Evolutionary conservation across 345 rosid genomes (phyloP).

Genomic region (Gossypium arboreum): DNA sequence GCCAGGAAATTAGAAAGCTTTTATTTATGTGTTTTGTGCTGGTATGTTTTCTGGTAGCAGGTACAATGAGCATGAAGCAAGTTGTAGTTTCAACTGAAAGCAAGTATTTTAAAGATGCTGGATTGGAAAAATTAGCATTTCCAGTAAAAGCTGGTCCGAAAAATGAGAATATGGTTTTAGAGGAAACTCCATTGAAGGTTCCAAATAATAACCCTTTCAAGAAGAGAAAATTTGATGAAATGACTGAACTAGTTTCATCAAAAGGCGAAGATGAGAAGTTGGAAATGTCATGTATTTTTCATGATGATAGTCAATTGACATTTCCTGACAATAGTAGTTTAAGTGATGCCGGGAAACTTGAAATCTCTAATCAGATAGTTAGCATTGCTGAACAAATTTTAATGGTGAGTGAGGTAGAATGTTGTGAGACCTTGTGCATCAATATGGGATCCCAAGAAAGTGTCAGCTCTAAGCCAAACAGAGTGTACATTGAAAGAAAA

Average conservation of each 20-base stretch:
- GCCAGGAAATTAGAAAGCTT: neutral
- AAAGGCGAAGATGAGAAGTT: slow-evolving; percentile 21
- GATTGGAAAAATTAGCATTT: slow-evolving; percentile 41
- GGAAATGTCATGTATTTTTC: slow-evolving; percentile 22
- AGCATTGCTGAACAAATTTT: slow-evolving; percentile 28
- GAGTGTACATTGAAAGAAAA: slow-evolving; percentile 23
- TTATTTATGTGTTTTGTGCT: neutral
- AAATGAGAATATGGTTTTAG: slow-evolving; percentile 11
- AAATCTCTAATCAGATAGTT: slow-evolving; percentile 19
- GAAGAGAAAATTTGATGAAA: slow-evolving; percentile 35
- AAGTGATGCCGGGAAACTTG: slow-evolving; percentile 23
- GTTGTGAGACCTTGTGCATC: slow-evolving; percentile 12
- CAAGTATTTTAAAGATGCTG: slow-evolving; percentile 34
- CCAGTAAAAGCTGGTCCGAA: slow-evolving; percentile 21
- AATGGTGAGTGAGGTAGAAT: slow-evolving; percentile 32
- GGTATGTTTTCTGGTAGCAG: slow-evolving; percentile 19
- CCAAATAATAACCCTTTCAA: slow-evolving; percentile 63
- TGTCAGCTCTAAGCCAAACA: slow-evolving; percentile 45
- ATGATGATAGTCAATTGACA: slow-evolving; percentile 13
- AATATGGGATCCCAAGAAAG: slow-evolving; percentile 43
- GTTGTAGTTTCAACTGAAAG: slow-evolving; percentile 29
- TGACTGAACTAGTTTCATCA: slow-evolving; percentile 23
- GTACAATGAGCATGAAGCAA: slow-evolving; percentile 19
- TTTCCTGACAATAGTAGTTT: slow-evolving; percentile 3
- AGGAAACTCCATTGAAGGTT: slow-evolving; percentile 26